Evolutionary conservation across 2,329 filamentous ascomycete species (phyloP).

Genomic region (Cladophialophora chaetospira): DNA sequence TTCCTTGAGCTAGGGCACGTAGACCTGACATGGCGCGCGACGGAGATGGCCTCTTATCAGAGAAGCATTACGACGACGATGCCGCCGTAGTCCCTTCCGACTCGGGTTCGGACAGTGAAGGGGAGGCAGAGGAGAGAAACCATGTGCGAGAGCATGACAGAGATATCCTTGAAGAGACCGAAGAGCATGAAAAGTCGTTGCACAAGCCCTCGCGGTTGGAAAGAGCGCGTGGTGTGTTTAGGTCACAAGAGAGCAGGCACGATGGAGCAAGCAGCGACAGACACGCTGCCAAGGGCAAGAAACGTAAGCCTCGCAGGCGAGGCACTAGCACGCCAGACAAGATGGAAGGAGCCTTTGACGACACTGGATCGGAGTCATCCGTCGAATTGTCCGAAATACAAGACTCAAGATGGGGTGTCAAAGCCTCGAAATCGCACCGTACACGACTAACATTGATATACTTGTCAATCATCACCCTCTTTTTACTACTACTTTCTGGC

Average conservation of each 20-base stretch:
- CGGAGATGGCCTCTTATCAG: conserved; percentile 24
- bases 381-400: conserved; percentile 60
- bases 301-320: conserved; percentile 54
- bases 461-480: conserved; percentile 53
- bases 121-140: conserved; percentile 7
- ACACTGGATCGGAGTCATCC: conserved; percentile 64
- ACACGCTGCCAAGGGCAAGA: conserved; percentile 44
- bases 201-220: conserved; percentile 43
- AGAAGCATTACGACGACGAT: conserved; percentile 32
- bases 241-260: conserved; percentile 45
- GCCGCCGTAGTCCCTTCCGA: conserved; percentile 23
- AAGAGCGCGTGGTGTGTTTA: conserved; percentile 45
- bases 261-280: conserved; percentile 51
- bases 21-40: conserved; percentile 19
- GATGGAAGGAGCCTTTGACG: conserved; percentile 76
- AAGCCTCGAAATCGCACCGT: conserved; percentile 35
- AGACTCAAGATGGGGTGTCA: conserved; percentile 40
- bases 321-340: conserved; percentile 63
- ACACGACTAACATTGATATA: conserved; percentile 23
- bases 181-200: conserved; percentile 56
- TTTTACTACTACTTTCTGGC: conserved; percentile 57
- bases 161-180: conserved; percentile 69
- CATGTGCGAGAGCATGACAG: conserved; percentile 21
- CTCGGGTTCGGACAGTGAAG: conserved; percentile 18
- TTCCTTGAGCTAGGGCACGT: not conserved